These are phyloP conservation scores for Aspergillus pseudotamarii DNA, from an alignment of 2,329 filamentous ascomycete species.

Conservation along the genomic window DNA sequence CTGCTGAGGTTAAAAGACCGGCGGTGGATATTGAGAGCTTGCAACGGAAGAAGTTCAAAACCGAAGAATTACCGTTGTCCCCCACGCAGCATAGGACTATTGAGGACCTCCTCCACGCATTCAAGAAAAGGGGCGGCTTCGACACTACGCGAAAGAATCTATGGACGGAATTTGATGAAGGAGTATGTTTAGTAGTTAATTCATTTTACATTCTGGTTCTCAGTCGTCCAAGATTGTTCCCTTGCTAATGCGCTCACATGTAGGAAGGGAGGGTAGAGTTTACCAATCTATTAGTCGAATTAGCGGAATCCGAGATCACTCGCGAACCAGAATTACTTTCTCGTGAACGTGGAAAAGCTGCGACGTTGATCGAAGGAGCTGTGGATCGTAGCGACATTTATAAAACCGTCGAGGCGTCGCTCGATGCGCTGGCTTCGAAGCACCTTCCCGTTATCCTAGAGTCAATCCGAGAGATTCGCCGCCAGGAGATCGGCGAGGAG, in stretches of 20 bases:
- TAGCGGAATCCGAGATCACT: slow-evolving; percentile 64
- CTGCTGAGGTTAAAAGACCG: slow-evolving; percentile 31
- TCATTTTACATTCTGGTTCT: background rate
- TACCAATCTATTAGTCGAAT: slow-evolving; percentile 54
- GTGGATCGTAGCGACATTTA: slow-evolving; percentile 67
- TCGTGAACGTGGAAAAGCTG: slow-evolving; percentile 63
- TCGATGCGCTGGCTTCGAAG: slow-evolving; percentile 58
- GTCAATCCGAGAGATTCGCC: slow-evolving; percentile 59
- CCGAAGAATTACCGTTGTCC: slow-evolving; percentile 63
- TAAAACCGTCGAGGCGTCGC: slow-evolving; percentile 57
- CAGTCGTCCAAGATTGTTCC: background rate
- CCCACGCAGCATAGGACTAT: slow-evolving; percentile 61
- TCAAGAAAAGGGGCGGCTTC: slow-evolving; percentile 69
- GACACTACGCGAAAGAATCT: slow-evolving; percentile 63
- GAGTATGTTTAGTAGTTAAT: slow-evolving; percentile 43
- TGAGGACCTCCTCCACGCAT: slow-evolving; percentile 62
- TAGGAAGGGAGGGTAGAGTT: slow-evolving; percentile 58
- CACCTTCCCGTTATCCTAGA: slow-evolving; percentile 57
- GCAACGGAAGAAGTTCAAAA: slow-evolving; percentile 56
- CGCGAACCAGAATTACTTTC: slow-evolving; percentile 63
- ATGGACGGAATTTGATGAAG: slow-evolving; percentile 60
- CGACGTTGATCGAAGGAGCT: slow-evolving; percentile 65
- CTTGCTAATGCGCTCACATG: slow-evolving; percentile 14
- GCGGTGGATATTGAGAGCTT: slow-evolving; percentile 37
- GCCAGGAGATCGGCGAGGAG: slow-evolving; percentile 61